Conservation (phyloP, 768 basidiomycete genomes). For the Termitomyces sp. region DNA sequence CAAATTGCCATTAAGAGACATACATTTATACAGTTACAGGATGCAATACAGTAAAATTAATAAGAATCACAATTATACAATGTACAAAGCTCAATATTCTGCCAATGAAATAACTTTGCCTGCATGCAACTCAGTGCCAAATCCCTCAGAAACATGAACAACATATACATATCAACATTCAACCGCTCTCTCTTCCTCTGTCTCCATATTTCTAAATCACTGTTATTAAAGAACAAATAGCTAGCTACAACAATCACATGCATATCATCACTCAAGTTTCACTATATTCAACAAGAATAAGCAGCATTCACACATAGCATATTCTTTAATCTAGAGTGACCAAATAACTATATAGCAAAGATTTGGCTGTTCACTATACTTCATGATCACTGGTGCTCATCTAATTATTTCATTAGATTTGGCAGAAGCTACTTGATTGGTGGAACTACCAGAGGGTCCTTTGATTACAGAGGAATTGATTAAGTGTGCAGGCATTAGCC, state of each 20-base stretch:
- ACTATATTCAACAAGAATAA: background rate
- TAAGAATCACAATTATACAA: background rate
- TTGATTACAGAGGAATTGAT: too few species aligned
- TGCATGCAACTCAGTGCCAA: slow-evolving; percentile 6
- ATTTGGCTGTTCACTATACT: too few species aligned
- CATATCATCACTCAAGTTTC: background rate
- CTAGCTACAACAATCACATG: slow-evolving; percentile 38
- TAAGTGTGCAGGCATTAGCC: too few species aligned
- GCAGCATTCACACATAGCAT: slow-evolving; percentile 54
- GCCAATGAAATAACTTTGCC: slow-evolving; percentile 38
- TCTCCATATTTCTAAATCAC: slow-evolving; percentile 65
- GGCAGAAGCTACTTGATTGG: too few species aligned
- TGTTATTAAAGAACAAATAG: slow-evolving; percentile 83
- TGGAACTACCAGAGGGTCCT: too few species aligned
- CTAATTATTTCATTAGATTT: too few species aligned
- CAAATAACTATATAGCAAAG: too few species aligned
- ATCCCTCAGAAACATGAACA: background rate
- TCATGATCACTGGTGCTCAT: too few species aligned
- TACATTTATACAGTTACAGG: background rate
- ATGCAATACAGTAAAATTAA: background rate
- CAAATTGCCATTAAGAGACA: background rate
- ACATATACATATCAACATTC: slow-evolving; percentile 50
- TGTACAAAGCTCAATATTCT: slow-evolving; percentile 31
- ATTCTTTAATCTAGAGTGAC: too few species aligned
- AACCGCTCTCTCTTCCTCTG: slow-evolving; percentile 55